phyloP scores from a whole-genome alignment of 2,329 filamentous ascomycete species.

The Gaeumannomyces tritici region DNA sequence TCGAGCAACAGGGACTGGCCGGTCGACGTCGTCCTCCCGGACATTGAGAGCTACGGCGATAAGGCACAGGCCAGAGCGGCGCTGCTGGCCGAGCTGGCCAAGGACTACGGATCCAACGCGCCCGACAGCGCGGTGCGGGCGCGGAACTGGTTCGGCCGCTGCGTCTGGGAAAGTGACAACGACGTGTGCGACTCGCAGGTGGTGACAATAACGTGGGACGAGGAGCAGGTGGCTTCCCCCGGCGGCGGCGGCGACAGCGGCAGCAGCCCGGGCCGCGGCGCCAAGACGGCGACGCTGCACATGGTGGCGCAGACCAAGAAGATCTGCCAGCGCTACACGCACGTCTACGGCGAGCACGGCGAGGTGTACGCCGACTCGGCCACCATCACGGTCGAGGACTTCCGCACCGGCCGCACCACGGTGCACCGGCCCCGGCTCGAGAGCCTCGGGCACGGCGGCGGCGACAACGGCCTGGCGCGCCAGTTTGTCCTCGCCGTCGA shows the following conservation, averaged over 20 bases:
- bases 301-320: conserved; percentile 88
- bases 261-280: conserved; percentile 31
- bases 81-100: conserved; percentile 25
- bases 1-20: conserved; percentile 70
- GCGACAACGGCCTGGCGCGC: conserved; percentile 68
- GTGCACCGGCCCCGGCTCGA: conserved; percentile 52
- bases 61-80: conserved; percentile 36
- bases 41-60: conserved; percentile 69
- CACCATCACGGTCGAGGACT: conserved; percentile 67
- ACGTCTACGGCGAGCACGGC: conserved; percentile 77
- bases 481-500: conserved; percentile 80
- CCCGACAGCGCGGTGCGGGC: conserved; percentile 35
- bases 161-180: conserved; percentile 89
- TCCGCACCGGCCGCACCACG: conserved; percentile 45
- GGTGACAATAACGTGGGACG: conserved; percentile 82
- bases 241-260: not conserved
- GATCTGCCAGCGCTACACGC: conserved; percentile 75
- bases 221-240: conserved; percentile 37
- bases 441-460: conserved; percentile 59
- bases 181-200: conserved; percentile 89
- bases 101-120: conserved; percentile 43
- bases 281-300: conserved; percentile 84
- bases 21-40: conserved; percentile 78
- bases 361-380: conserved; percentile 76
- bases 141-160: conserved; percentile 80